A percentile compares a stretch with the other conserved stretches of the same genome.
phyloP scores from a whole-genome alignment of 2,329 filamentous ascomycete genomes.

The Sporothrix euskadiensis region DNA sequence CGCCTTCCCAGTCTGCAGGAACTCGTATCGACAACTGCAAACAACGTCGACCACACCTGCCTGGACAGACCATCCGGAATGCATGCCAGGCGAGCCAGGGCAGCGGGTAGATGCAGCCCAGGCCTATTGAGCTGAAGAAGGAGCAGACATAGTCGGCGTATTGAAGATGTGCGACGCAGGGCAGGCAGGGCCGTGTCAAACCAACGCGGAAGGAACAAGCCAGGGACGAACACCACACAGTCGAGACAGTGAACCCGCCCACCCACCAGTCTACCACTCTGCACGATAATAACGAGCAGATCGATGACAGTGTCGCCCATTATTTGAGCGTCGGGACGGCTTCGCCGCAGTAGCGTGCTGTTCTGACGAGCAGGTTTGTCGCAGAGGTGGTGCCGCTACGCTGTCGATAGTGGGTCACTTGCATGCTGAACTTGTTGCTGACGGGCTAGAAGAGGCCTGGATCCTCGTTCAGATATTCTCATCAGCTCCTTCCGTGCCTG shows the following conservation, averaged over 20 bases:
- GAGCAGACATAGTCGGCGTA: not conserved
- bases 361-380: not conserved
- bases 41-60: not conserved
- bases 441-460: conserved; percentile 7
- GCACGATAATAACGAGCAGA: not conserved
- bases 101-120: not conserved
- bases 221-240: not conserved
- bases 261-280: not conserved
- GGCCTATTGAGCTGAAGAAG: not conserved
- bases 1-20: conserved; percentile 1
- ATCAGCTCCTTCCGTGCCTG: conserved; percentile 9
- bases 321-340: not conserved
- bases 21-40: not conserved
- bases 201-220: not conserved
- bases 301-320: not conserved
- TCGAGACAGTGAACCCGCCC: not conserved
- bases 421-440: conserved; percentile 9
- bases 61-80: not conserved
- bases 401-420: conserved; percentile 8
- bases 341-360: conserved; percentile 2
- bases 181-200: not conserved
- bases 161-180: not conserved
- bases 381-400: no score
- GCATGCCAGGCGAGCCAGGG: not conserved
- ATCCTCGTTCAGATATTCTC: not conserved